A percentile compares a stretch with the other conserved stretches of the same genome.
These are phyloP conservation scores for Coccomyxa sp. DNA, from an alignment of 139 green algal genomes.

Conservation along the genomic window DNA sequence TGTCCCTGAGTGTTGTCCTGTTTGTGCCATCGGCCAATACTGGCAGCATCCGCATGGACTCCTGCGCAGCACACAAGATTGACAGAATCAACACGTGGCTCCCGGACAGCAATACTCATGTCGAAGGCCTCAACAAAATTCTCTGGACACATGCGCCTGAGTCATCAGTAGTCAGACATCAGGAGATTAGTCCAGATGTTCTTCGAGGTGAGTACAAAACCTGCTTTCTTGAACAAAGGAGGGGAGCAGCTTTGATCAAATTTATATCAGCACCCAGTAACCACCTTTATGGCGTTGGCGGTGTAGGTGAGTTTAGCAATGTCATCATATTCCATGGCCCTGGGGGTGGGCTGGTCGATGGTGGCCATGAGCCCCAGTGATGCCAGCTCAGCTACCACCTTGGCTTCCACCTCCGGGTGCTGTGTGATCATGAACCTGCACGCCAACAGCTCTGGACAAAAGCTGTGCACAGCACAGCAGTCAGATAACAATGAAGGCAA, in stretches of 20 bases:
- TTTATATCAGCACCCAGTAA: not conserved
- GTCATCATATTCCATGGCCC: constrained; percentile 7
- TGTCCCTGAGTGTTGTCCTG: not conserved
- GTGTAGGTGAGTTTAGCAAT: constrained; percentile 3
- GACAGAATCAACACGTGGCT: not conserved
- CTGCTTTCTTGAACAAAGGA: not conserved
- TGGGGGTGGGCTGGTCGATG: not conserved
- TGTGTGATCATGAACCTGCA: constrained; percentile 20
- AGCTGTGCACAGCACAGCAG: not conserved
- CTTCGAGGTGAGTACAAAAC: not conserved
- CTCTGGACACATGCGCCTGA: too few species aligned
- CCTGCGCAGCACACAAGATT: constrained; percentile 5
- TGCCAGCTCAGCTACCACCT: constrained; percentile 12
- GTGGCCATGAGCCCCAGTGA: constrained; percentile 11
- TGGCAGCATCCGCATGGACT: constrained; percentile 26
- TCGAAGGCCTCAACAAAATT: too few species aligned
- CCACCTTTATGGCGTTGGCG: constrained; percentile 2
- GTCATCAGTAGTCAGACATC: too few species aligned
- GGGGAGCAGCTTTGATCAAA: not conserved
- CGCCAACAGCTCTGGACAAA: not conserved
- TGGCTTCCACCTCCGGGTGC: constrained; percentile 18
- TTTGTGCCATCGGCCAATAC: constrained; percentile 22
- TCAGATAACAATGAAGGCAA: not conserved
- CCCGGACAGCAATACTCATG: too few species aligned
- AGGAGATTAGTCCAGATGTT: too few species aligned